Evolutionary conservation across 164 flowering plant genomes (phyloP), one percentile per base, ranked within the genome.

Genomic region (Kalanchoe fedtschenkoi): DNA sequence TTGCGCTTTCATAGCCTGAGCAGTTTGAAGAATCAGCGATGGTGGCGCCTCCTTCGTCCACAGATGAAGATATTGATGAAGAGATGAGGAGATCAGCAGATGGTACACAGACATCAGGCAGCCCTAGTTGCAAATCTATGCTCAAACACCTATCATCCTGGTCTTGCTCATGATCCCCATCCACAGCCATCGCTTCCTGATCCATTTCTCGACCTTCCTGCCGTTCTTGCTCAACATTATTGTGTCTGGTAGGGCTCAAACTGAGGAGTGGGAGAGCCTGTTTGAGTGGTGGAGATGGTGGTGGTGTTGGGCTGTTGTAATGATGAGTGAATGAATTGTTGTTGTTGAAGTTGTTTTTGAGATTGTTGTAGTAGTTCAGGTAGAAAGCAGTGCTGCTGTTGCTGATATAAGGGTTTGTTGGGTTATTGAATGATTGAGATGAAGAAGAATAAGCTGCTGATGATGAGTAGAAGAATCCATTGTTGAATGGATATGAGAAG

Each of bases 201-300:
- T 42, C 46, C 54, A 47, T 7, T 22, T 47, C 54, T 47, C 24
- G 54, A 47, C 24, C 8, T 34, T 58, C 38, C 38, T 33, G 35
- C 61, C 17, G 60, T 35, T 67, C 62, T 41, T 63, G 33, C 10
- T 24, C 11, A 24, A 21, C 16, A 60, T 60, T 22, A 19, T 75
- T 68, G 56, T 69, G 78, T 62, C 78, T 83, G 64, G 81, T 44
- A 21, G 97, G 96, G 77, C 84, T 78, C 47, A 78, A 66, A 64
- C 76, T 78, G 34, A 90, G 77, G n/a, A 90, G 87, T 8, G 93
- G 95, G 15, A 88, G 91, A 35, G 92, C 91, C 75, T 84, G 91
- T 74, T 71, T 83, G 8, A 80, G 75, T 34, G 96, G 96, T n/a
- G 96, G 92, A 54, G 96, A 86, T 1, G 87, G 70, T 6, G 95